Percentiles rank a stretch among this genome's conserved stretches.
These are phyloP conservation scores for Arabidopsis thaliana DNA, from an alignment of 345 rosid genomes.

Conservation along the genomic window TAIR10.1 NC_003074.8:19214501-19215000, in stretches of 20 bases:
- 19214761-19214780: slow-evolving; percentile 7
- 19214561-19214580: slow-evolving; percentile 39
- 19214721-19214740: slow-evolving; percentile 26
- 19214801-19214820: slow-evolving; percentile 37
- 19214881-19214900: slow-evolving; percentile 70
- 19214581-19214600: slow-evolving; percentile 43
- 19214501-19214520: neutral
- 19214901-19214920: slow-evolving; percentile 66
- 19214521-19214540: slow-evolving; percentile 2
- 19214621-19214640: slow-evolving; percentile 15
- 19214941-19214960: neutral
- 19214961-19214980: neutral
- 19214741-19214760: slow-evolving; percentile 31
- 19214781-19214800: neutral
- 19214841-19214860: slow-evolving; percentile 55
- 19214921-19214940: slow-evolving; percentile 62
- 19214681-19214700: neutral
- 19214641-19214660: slow-evolving; percentile 25
- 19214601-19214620: slow-evolving; percentile 46
- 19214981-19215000: neutral
- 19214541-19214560: slow-evolving; percentile 32
- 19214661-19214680: neutral
- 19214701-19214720: slow-evolving; percentile 14
- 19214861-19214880: slow-evolving; percentile 68
- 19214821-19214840: slow-evolving; percentile 52